phyloP scores from a whole-genome alignment of 192 early-diverging fungal species.

The Coemansia sp. region DNA sequence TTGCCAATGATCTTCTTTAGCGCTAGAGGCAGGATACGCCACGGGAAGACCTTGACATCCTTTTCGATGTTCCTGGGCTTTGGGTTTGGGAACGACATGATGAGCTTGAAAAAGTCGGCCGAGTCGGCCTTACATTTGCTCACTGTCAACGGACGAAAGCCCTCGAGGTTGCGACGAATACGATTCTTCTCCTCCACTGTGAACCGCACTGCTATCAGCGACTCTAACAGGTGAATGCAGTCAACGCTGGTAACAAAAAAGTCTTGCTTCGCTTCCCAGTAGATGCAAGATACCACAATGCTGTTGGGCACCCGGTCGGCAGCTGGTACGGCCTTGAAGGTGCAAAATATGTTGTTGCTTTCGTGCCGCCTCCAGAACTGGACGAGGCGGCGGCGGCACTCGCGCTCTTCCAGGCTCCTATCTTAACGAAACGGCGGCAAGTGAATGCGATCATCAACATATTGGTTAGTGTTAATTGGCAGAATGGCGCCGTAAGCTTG shows the following conservation, averaged over 20 bases:
- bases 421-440: not conserved
- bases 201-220: slow-evolving; percentile 71
- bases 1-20: slow-evolving; percentile 80
- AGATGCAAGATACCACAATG: slow-evolving; percentile 79
- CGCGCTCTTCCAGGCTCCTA: slow-evolving; percentile 66
- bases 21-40: slow-evolving; percentile 68
- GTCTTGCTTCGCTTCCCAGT: slow-evolving; percentile 70
- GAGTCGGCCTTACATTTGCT: slow-evolving; percentile 77
- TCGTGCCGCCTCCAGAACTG: slow-evolving; percentile 74
- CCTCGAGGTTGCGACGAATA: slow-evolving; percentile 82
- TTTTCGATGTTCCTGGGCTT: slow-evolving; percentile 87
- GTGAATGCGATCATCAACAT: not conserved
- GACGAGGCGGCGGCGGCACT: slow-evolving; percentile 64
- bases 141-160: slow-evolving; percentile 74
- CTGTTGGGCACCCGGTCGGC: slow-evolving; percentile 61
- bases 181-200: slow-evolving; percentile 86
- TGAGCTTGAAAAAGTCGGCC: slow-evolving; percentile 75
- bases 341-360: slow-evolving; percentile 64
- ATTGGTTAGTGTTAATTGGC: not conserved
- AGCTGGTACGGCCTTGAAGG: slow-evolving; percentile 61
- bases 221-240: slow-evolving; percentile 74
- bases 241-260: slow-evolving; percentile 81
- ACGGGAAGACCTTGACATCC: slow-evolving; percentile 85
- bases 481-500: not conserved
- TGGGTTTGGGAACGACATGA: slow-evolving; percentile 82